These are phyloP conservation scores for Silene uniflora DNA, from an alignment of 148 eudicot genomes.

Conservation along the genomic window DNA sequence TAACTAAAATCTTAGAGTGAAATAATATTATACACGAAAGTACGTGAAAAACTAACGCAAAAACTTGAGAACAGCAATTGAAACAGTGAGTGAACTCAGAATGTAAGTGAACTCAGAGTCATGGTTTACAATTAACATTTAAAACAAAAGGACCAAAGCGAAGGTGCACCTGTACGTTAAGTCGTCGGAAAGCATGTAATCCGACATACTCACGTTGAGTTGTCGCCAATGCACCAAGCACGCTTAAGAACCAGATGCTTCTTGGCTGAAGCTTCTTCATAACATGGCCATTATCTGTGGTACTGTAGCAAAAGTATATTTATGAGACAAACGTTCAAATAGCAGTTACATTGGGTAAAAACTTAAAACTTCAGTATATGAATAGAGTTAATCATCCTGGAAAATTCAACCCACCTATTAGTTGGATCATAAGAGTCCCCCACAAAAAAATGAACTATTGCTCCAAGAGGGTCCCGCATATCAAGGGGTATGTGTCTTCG, in stretches of 20 bases:
- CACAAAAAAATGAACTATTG: constrained; percentile 85
- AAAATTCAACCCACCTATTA: constrained; percentile 41
- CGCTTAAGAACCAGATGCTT: constrained; percentile 75
- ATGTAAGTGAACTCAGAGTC: no score
- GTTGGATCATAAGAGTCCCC: constrained; percentile 84
- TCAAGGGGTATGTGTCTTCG: constrained; percentile 85
- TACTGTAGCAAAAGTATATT: constrained; percentile 34
- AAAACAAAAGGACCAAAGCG: neutral
- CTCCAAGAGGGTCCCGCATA: constrained; percentile 83
- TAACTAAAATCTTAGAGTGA: neutral
- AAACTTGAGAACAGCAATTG: neutral
- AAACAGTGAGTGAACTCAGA: neutral
- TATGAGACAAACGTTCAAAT: neutral
- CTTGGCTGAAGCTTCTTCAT: constrained; percentile 70
- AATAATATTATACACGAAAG: neutral
- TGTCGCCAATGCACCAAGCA: constrained; percentile 91
- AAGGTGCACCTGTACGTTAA: constrained; percentile 67
- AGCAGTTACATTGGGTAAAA: neutral
- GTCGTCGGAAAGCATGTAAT: constrained; percentile 91
- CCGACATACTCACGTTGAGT: constrained; percentile 91
- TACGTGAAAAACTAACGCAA: neutral
- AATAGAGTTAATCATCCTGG: neutral
- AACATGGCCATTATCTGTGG: constrained; percentile 63
- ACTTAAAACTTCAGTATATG: neutral
- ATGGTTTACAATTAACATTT: neutral